Conservation (phyloP, 1,284 basidiomycete genomes). For the Naganishia sp. region DNA sequence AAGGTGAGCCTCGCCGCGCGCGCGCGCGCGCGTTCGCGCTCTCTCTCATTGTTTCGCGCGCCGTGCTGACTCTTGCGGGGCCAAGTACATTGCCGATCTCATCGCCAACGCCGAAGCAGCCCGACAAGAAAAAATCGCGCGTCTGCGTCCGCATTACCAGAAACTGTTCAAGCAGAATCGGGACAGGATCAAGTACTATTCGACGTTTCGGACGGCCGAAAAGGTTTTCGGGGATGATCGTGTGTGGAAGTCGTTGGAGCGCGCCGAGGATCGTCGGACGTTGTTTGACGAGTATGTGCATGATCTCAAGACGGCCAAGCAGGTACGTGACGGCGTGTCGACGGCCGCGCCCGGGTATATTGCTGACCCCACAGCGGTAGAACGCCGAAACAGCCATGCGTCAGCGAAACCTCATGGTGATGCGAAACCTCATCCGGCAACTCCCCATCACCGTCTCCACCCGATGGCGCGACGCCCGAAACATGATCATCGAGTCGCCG, state of each 20-base stretch:
- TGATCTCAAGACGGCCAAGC: conserved; percentile 79
- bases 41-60: neutral
- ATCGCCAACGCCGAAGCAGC: conserved; percentile 73
- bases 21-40: too few species aligned
- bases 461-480: conserved; percentile 79
- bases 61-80: conserved; percentile 4
- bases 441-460: conserved; percentile 84
- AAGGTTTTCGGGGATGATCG: conserved; percentile 77
- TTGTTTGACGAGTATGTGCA: conserved; percentile 86
- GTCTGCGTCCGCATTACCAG: conserved; percentile 76
- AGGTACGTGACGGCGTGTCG: conserved; percentile 57
- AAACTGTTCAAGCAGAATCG: conserved; percentile 81
- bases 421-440: conserved; percentile 74
- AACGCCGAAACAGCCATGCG: conserved; percentile 74
- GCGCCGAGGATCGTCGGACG: conserved; percentile 76
- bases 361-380: conserved; percentile 52
- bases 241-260: conserved; percentile 79
- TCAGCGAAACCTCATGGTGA: conserved; percentile 71
- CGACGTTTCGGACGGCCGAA: conserved; percentile 82
- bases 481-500: conserved; percentile 70
- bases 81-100: conserved; percentile 69
- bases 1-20: conserved; percentile 61
- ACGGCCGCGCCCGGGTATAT: neutral
- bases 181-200: conserved; percentile 73
- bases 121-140: conserved; percentile 73